These are phyloP conservation scores for Nidularia sp. DNA, from an alignment of 768 basidiomycete genomes.

Conservation along the genomic window DNA sequence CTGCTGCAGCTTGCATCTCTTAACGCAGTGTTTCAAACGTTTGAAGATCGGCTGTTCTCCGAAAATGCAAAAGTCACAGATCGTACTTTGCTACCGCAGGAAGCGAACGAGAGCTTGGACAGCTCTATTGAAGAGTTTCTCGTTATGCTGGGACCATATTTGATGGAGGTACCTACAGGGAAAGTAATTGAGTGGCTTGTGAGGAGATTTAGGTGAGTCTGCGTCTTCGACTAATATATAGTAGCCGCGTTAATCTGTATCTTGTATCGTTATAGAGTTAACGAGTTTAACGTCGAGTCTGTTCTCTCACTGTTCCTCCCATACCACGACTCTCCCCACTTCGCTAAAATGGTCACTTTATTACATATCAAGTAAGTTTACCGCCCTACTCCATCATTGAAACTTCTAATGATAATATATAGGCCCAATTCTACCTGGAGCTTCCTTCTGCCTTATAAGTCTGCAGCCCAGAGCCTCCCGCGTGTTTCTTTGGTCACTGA, in stretches of 20 bases:
- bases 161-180: conserved; percentile 76
- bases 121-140: conserved; percentile 57
- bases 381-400: not conserved
- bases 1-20: conserved; percentile 68
- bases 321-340: conserved; percentile 93
- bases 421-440: conserved; percentile 63
- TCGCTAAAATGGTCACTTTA: conserved; percentile 89
- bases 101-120: conserved; percentile 65
- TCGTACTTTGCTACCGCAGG: conserved; percentile 66
- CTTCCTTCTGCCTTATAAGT: conserved; percentile 73
- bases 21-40: conserved; percentile 51
- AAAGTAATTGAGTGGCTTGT: conserved; percentile 95
- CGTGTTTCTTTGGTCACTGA: conserved; percentile 70
- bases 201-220: conserved; percentile 76
- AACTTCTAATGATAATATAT: conserved; percentile 1
- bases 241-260: not conserved
- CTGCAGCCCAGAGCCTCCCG: conserved; percentile 71
- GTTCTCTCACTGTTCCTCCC: conserved; percentile 84
- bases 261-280: conserved; percentile 49
- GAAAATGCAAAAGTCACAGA: conserved; percentile 73
- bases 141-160: conserved; percentile 69
- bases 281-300: conserved; percentile 87
- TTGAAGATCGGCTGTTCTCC: conserved; percentile 75
- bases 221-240: not conserved
- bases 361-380: conserved; percentile 64